These are phyloP conservation scores for Kodamaea fukazawae DNA, from an alignment of 805 yeast species.

Conservation along the genomic window DNA sequence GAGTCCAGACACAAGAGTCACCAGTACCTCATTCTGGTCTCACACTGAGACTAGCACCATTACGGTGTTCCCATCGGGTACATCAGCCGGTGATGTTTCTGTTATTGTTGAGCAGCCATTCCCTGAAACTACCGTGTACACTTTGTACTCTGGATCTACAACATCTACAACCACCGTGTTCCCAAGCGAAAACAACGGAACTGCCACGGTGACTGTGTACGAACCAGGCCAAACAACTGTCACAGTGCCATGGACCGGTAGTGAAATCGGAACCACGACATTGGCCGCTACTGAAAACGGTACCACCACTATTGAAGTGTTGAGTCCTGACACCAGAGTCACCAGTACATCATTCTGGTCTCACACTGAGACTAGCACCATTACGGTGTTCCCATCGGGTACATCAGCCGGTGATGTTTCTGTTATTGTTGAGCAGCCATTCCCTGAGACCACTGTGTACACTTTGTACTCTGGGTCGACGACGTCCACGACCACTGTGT, in stretches of 20 bases:
- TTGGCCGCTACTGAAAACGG: constrained; percentile 11
- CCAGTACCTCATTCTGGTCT: constrained; percentile 7
- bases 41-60: constrained; percentile 9
- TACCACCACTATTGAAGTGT: constrained; percentile 11
- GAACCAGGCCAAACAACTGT: constrained; percentile 16
- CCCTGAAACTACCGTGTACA: constrained; percentile 12
- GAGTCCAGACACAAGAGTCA: too few species aligned
- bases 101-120: constrained; percentile 15
- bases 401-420: constrained; percentile 12
- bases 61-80: not conserved
- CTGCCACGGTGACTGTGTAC: constrained; percentile 11
- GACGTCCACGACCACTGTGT: constrained; percentile 5
- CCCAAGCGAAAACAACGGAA: constrained; percentile 6
- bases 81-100: constrained; percentile 9
- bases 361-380: constrained; percentile 6
- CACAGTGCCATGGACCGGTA: constrained; percentile 11
- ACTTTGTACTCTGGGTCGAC: constrained; percentile 7
- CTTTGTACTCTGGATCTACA: constrained; percentile 9
- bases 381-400: constrained; percentile 8
- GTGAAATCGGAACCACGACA: constrained; percentile 12
- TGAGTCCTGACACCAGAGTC: not conserved
- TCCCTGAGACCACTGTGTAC: not conserved
- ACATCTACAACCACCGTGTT: constrained; percentile 5
- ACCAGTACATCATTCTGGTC: constrained; percentile 7
- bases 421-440: constrained; percentile 13